Conservation (phyloP, 208 protist genomes). For the Leishmania arabica region DNA sequence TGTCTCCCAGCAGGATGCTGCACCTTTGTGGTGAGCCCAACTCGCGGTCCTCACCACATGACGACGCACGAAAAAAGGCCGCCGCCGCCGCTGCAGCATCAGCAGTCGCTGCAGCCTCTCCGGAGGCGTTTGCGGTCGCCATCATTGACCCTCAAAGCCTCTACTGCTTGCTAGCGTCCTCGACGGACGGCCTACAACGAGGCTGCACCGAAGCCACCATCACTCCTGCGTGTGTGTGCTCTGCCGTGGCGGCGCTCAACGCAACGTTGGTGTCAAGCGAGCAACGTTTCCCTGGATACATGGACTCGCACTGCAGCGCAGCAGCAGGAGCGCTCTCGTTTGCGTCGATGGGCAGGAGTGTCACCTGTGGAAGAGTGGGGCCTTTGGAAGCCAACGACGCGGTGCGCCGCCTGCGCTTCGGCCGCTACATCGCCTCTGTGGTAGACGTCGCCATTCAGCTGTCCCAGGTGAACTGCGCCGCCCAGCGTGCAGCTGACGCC, state of each 20-base stretch:
- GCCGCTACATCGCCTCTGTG: constrained; percentile 34
- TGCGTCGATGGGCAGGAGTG: too few species aligned
- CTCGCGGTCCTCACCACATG: not conserved
- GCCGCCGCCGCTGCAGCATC: not conserved
- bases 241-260: constrained; percentile 1
- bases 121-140: not conserved
- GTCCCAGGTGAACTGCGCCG: constrained; percentile 45
- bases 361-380: not conserved
- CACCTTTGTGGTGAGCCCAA: not conserved
- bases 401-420: not conserved
- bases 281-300: not conserved
- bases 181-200: not conserved
- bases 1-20: not conserved
- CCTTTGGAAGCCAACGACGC: not conserved
- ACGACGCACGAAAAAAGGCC: not conserved
- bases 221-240: not conserved
- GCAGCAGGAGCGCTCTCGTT: not conserved
- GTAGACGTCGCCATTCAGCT: constrained; percentile 46
- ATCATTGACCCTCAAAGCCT: constrained; percentile 9
- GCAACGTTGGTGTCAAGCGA: not conserved
- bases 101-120: not conserved
- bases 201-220: not conserved
- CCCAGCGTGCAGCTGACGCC: constrained; percentile 19
- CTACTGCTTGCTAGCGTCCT: not conserved
- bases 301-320: not conserved